phyloP scores from a whole-genome alignment of 2,329 filamentous ascomycete genomes.

The Colletotrichum orbiculare region DNA sequence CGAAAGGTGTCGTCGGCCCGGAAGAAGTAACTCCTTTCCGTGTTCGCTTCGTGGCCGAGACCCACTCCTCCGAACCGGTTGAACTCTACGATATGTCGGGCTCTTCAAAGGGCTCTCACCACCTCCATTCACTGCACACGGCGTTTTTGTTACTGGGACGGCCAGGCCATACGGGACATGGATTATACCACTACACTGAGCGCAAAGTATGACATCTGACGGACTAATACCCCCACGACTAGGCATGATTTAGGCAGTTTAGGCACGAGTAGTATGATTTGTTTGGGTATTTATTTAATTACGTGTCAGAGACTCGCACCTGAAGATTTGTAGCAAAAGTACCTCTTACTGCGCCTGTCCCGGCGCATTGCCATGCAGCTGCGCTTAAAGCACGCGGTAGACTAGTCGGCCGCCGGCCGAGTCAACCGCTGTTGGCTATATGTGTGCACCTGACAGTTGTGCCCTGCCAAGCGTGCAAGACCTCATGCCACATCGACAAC shows the following conservation, averaged over 20 bases:
- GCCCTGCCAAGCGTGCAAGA: no score
- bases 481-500: not conserved
- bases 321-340: slow-evolving; percentile 1
- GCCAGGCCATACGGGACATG: not conserved
- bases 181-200: slow-evolving; percentile 17
- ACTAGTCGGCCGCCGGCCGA: slow-evolving; percentile 12
- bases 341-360: slow-evolving; percentile 69
- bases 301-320: not conserved
- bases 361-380: slow-evolving; percentile 94
- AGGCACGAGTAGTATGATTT: slow-evolving; percentile 10
- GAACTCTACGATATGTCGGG: no score
- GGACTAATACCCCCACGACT: slow-evolving; percentile 28
- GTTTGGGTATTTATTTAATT: slow-evolving; percentile 31
- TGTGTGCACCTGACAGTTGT: not conserved
- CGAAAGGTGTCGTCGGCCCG: slow-evolving; percentile 45
- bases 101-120: no score
- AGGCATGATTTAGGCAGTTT: slow-evolving; percentile 5
- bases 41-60: not conserved
- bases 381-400: slow-evolving; percentile 78
- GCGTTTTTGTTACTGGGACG: slow-evolving; percentile 12
- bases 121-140: not conserved
- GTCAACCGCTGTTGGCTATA: slow-evolving; percentile 3
- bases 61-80: slow-evolving; percentile 1
- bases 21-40: slow-evolving; percentile 26
- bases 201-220: slow-evolving; percentile 10